Evolutionary conservation across 805 yeast species (phyloP), one percentile per base, ranked within the genome.

Genomic region (Debaryomyces maramus): DNA sequence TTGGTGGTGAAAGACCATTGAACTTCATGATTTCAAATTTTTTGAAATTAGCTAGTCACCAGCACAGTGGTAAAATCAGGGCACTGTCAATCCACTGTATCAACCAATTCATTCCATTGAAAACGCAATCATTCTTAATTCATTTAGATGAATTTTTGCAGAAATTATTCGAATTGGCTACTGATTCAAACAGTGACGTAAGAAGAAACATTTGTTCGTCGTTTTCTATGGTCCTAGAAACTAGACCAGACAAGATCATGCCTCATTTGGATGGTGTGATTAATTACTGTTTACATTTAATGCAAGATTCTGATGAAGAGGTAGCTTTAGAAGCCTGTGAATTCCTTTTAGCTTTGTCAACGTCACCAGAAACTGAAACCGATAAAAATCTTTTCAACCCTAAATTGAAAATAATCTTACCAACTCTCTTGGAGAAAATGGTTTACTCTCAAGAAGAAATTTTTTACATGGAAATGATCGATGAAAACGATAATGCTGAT

Each of bases 291-390:
- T 63, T 88, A 36, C 97, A 89, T 63, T 77, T 89, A 43, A 80
- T 91, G 66, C 75, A 75, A 40, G 77, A 75, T 43, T 32, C 50
- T 11, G 46, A 54, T 9, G 90, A 85, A 49, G 82, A 75, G 39
- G 95, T 88, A 22, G 84, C 96, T 0, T 69, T 90, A 40, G 97
- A 90, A 58, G 97, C 96, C 3, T 88, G 97, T 60, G 98, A 93
- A 64, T 89, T 93, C 52, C 66, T 93, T 43, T 74, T 91, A 32
- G 80, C 86, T 1, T 71, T 91, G 39, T 78, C 90, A 0, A 83
- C 88, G 2, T 72, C 80, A 24, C 81, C 87, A 6, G 69, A 63
- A n/a, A 73, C 74, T 16, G 70, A 65, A 38, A 45, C 46, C 4
- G 48, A 58, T 28, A 45, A 46, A 22, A 38, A 47, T 9, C 57